Evolutionary conservation across 2,329 filamentous ascomycete genomes (phyloP), one percentile per base, ranked within the genome.

Genomic region (Fusarium neocosmosporiellum): DNA sequence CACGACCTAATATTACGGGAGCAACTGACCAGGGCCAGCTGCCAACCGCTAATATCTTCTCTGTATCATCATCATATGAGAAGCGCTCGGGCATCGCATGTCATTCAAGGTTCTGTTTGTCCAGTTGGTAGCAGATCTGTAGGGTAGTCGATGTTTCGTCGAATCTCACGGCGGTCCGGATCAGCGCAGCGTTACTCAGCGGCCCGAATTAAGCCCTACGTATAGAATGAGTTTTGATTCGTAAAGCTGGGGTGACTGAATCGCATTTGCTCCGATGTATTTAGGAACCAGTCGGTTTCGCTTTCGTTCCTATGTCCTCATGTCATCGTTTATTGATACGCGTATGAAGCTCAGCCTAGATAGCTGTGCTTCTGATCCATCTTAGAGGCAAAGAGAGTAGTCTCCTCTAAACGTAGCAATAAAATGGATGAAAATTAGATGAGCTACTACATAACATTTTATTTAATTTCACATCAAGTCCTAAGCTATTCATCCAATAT

Each of bases 71-170:
- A 64, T 64, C 64, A 62, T 50, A 62, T 39, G 63, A 71, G 62
- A 55, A 39, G 33, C 39, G 39, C 59, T 54, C 34, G 50, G 54
- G 39, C 24, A 61, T 66, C 54, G 64, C 36, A 69, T 67, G 41
- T 67, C 41, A 27, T 59, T 27, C 31, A 48, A 24, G 22, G n/a
- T 63, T 8, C 14, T 58, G 29, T 27, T 59, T 31, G 18, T 43
- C 22, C 13, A 36, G 24, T 13, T 48, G 18, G 62, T 60, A 58
- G 13, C 18, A 9, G 36, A 18, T 59, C 37, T 70, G 24, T 57
- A 71, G 72, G 72, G 67, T 71, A 75, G 43, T 3, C 5, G 14
- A 22, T 22, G 22, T 39, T 41, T 27, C 37, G 27, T 54, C 37
- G 20, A 69, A 46, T 34, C 67, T 58, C 27, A 55, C 43, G 59